phyloP scores from a whole-genome alignment of 257 asterid genomes.

The Avicennia marina region DNA sequence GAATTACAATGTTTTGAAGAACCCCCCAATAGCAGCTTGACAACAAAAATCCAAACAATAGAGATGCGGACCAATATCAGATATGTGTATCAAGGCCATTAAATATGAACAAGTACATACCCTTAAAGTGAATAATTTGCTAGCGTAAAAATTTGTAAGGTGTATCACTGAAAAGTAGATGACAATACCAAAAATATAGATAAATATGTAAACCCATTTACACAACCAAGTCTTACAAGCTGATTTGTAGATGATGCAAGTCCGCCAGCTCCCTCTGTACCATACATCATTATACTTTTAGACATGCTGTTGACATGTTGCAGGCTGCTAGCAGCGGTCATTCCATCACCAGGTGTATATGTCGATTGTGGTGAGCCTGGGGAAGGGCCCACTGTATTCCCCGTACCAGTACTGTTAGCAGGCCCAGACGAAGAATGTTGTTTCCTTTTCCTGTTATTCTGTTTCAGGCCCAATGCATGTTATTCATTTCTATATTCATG shows the following conservation, averaged over 20 bases:
- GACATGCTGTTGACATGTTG: constrained; percentile 69
- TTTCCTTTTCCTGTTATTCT: constrained; percentile 87
- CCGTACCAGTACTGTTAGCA: constrained; percentile 80
- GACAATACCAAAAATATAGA: not conserved
- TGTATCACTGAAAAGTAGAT: not conserved
- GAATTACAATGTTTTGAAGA: too few species aligned
- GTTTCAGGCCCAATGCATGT: constrained; percentile 28
- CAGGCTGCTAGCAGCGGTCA: constrained; percentile 70
- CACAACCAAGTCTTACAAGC: constrained; percentile 49
- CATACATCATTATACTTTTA: constrained; percentile 76
- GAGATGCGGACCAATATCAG: too few species aligned
- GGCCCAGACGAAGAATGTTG: constrained; percentile 94
- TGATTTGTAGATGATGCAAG: constrained; percentile 86
- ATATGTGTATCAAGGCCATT: too few species aligned
- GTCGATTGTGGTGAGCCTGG: constrained; percentile 90
- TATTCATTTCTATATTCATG: constrained; percentile 10
- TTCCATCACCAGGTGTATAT: constrained; percentile 94
- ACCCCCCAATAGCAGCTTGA: too few species aligned
- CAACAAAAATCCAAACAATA: too few species aligned
- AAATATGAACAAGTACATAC: too few species aligned
- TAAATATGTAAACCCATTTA: not conserved
- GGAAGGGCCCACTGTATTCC: constrained; percentile 71
- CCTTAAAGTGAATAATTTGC: not conserved
- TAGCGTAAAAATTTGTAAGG: not conserved
- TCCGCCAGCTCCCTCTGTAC: constrained; percentile 87